Evolutionary conservation across 2,329 filamentous ascomycete species (phyloP), one percentile per base, ranked within the genome.

Genomic region (Sporothrix luriei): DNA sequence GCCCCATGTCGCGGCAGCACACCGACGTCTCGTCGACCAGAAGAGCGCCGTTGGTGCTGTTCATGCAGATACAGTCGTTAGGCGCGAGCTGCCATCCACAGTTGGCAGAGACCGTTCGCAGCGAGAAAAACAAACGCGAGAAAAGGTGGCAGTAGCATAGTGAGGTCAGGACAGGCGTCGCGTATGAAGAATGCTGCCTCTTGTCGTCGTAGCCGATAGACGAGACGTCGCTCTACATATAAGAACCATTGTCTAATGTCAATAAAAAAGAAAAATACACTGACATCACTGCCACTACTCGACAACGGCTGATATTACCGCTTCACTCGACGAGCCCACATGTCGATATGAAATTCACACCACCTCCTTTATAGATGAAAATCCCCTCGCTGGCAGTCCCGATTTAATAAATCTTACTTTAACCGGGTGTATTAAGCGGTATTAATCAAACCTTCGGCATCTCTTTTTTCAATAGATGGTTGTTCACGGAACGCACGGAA

Each of bases 11-110:
- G 55, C 55, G 55, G 10, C 55, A 59, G 16, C 68, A 72, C 24
- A 55, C 57, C 11, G 14, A 48, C 24, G 70, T 71, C 59, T 66
- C 68, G 54, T 71, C 65, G 38, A 38, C 33, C 65, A 66, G 21
- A 2, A 67, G 54, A 4, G 21, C 16, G 7, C 68, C 70, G 51
- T 68, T 68, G n/a, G 68, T 62, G 51, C 64, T 70, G 46, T 70
- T 71, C 51, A 71, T 71, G 66, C 70, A 71, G 48, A 72, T 64
- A 55, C 69, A 72, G 62, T 70, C 71, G 62, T 72, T 68, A 4
- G 57, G 66, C 24, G 66, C 51, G 9, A 72, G 66, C 9, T 62
- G 51, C 71, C 69, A 72, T 9, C 69, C 69, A 54, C 69, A 72
- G 65, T 66, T 40, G 57, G 65, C 69, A 19, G 24, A 14, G 43